A percentile compares a stretch with the other conserved stretches of the same genome.
These are phyloP conservation scores for Cochlearia excelsa DNA, from an alignment of 345 rosid genomes.

Conservation along the genomic window DNA sequence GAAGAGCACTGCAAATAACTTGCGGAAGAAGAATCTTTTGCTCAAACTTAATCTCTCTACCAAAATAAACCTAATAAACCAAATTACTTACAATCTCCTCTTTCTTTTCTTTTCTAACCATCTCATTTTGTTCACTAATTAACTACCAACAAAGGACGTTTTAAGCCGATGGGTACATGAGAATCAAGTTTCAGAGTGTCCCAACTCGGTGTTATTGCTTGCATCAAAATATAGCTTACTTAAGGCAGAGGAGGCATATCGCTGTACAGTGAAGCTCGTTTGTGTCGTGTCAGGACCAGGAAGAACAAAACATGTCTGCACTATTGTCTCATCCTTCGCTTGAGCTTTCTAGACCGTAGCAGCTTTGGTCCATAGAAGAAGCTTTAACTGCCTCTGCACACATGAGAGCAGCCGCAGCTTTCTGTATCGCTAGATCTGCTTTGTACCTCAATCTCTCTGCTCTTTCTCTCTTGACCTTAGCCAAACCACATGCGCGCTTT, in stretches of 20 bases:
- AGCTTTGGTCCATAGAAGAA: conserved; percentile 44
- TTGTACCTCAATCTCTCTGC: conserved; percentile 69
- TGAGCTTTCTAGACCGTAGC: conserved; percentile 20
- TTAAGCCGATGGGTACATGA: conserved; percentile 39
- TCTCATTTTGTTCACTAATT: conserved; percentile 25
- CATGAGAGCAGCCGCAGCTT: conserved; percentile 81
- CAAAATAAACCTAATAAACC: conserved; percentile 29
- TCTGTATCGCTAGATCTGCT: conserved; percentile 89
- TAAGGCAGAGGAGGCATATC: conserved; percentile 9
- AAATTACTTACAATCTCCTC: conserved; percentile 52
- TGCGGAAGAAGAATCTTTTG: neutral
- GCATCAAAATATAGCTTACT: conserved; percentile 37
- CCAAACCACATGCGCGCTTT: conserved; percentile 53
- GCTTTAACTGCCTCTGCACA: conserved; percentile 82
- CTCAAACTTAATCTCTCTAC: conserved; percentile 26
- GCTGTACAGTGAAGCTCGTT: conserved; percentile 32
- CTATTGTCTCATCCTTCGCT: conserved; percentile 26
- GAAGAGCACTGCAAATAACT: neutral
- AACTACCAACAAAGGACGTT: conserved; percentile 30
- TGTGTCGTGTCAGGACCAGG: conserved; percentile 22
- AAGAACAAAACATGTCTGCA: conserved; percentile 13
- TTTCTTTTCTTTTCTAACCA: neutral
- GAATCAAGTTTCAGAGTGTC: conserved; percentile 27
- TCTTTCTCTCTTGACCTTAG: conserved; percentile 75
- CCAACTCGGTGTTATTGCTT: conserved; percentile 31